Evolutionary conservation across 2,329 filamentous ascomycete species (phyloP).

Genomic region (Diplocarpon mali): DNA sequence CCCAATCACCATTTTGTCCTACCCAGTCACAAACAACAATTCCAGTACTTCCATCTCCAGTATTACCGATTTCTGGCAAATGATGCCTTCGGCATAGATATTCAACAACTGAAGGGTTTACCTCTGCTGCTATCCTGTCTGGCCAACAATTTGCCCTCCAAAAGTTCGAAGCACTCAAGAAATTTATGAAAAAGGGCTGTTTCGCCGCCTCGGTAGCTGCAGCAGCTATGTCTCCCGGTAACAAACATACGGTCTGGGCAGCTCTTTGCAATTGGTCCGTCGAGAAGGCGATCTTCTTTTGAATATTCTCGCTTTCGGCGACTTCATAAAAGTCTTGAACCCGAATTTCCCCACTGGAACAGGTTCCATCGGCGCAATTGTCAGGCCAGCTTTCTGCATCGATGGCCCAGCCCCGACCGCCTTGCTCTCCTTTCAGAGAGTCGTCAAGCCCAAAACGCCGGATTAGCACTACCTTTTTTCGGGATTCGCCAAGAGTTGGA

Average conservation of each 20-base stretch:
- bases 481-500: slow-evolving; percentile 65
- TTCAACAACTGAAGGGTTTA: slow-evolving; percentile 67
- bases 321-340: slow-evolving; percentile 96
- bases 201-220: slow-evolving; percentile 15
- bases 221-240: slow-evolving; percentile 30
- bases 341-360: slow-evolving; percentile 61
- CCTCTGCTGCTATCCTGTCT: slow-evolving; percentile 74
- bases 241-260: slow-evolving; percentile 37
- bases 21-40: slow-evolving; percentile 93
- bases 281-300: slow-evolving; percentile 66
- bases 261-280: slow-evolving; percentile 69
- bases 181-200: slow-evolving; percentile 74
- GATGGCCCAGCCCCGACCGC: slow-evolving; percentile 43
- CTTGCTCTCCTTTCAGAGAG: slow-evolving; percentile 38
- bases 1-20: slow-evolving; percentile 78
- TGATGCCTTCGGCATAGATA: slow-evolving; percentile 48
- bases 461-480: slow-evolving; percentile 75
- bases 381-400: slow-evolving; percentile 68
- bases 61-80: slow-evolving; percentile 22
- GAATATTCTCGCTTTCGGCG: slow-evolving; percentile 60
- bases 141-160: slow-evolving; percentile 91
- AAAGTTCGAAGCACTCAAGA: slow-evolving; percentile 85
- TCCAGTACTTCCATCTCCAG: slow-evolving; percentile 67
- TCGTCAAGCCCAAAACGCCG: slow-evolving; percentile 65
- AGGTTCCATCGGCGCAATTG: slow-evolving; percentile 68